A percentile compares a stretch with the other conserved stretches of the same genome.
Conservation (phyloP, 2,329 filamentous ascomycete species). For the Pseudogymnoascus sp. region DNA sequence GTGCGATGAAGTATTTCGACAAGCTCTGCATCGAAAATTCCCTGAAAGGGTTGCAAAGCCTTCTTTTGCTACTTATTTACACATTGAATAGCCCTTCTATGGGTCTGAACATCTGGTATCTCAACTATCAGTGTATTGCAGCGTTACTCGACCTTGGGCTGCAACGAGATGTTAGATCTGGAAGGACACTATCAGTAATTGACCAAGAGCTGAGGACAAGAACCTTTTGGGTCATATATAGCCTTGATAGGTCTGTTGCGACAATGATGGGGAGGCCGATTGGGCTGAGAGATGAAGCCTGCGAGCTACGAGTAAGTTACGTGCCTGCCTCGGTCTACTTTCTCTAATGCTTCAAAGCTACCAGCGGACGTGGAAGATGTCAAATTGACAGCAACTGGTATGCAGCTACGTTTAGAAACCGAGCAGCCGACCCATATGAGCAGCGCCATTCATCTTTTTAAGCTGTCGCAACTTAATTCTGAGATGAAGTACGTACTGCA, state of each 20-base stretch:
- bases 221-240: constrained; percentile 50
- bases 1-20: constrained; percentile 43
- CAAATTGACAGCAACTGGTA: constrained; percentile 18
- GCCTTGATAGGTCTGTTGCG: constrained; percentile 44
- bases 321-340: background rate
- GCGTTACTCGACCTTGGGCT: constrained; percentile 46
- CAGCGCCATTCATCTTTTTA: constrained; percentile 45
- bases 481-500: constrained; percentile 54
- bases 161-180: constrained; percentile 43
- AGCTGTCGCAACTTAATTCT: constrained; percentile 43
- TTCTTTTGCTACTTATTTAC: constrained; percentile 43
- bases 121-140: constrained; percentile 51
- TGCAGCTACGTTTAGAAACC: constrained; percentile 11
- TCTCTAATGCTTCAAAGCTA: constrained; percentile 15
- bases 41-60: constrained; percentile 43
- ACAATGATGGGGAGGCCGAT: constrained; percentile 53
- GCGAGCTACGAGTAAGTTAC: constrained; percentile 42
- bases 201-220: constrained; percentile 50
- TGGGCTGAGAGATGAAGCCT: constrained; percentile 49
- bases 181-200: constrained; percentile 39
- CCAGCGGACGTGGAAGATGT: constrained; percentile 22
- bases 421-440: constrained; percentile 31
- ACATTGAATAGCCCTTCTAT: constrained; percentile 45
- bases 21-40: constrained; percentile 43
- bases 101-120: constrained; percentile 46